Evolutionary conservation across 768 basidiomycete genomes (phyloP), one percentile per base, ranked within the genome.

Genomic region (Strobilomyces echinocephalus): DNA sequence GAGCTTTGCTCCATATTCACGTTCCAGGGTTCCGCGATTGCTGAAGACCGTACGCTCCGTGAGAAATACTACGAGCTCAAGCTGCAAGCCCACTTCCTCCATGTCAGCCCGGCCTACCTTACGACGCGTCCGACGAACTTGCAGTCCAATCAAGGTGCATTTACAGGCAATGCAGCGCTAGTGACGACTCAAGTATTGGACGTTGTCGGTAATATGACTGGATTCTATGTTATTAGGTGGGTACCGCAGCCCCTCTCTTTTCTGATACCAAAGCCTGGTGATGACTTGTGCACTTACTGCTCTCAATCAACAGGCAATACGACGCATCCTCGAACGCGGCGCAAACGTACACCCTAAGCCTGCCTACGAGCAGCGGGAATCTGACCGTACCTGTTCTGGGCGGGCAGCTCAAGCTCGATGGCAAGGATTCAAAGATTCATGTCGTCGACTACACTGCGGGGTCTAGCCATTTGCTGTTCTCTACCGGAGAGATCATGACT

Each of bases 1-100:
- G 36, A 38, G 5, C 18, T 39, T 35, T 26, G 20, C 20, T 10
- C 21, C 43, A 53, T n/a, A 58, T 26, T 36, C 40, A 21, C 33
- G 10, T 33, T 45, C 6, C 39, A 79, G 78, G 79, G 78, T 7
- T 68, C 76, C 5, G 76, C 77, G 5, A 78, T 80, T 41, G 74
- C 77, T 9, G 79, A 79, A 66, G 78, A 79, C 50, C 69, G 79
- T 35, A 76, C 76, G 3, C 69, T 80, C 21, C 73, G 79, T 24
- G 79, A 80, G 56, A 80, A 80, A 58, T 79, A 74, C 61, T 79
- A 79, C 48, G 79, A 80, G 53, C 63, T 79, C 46, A 80, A 80
- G 59, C 60, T 79, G 16, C 76, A 79, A 60, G 75, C 78, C 34
- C 74, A 76, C 60, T 79, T 80, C 68, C 65, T 79, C 43, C 72